Evolutionary conservation across 768 basidiomycete species (phyloP).

Genomic region (Pleurotus pulmonarius): DNA sequence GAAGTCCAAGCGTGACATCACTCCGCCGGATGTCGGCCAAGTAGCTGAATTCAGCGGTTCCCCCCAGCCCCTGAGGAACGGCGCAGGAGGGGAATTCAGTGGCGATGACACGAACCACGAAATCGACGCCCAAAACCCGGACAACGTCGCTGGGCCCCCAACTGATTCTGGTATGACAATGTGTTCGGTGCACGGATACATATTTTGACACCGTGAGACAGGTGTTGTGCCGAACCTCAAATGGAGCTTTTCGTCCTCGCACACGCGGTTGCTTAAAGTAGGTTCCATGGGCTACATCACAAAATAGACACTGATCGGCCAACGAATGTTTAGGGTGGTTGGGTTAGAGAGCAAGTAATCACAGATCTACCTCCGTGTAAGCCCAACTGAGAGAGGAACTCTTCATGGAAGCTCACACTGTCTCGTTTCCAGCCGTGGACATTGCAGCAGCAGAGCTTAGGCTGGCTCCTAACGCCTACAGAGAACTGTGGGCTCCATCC

Average conservation of each 20-base stretch:
- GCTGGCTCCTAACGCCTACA: slow-evolving; percentile 13
- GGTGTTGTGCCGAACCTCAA: slow-evolving; percentile 11
- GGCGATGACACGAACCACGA: slow-evolving; percentile 9
- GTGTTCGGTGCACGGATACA: neutral
- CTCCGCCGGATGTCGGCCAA: slow-evolving; percentile 10
- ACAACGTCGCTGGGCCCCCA: slow-evolving; percentile 9
- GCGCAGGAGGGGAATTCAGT: slow-evolving; percentile 7
- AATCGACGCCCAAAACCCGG: slow-evolving; percentile 11
- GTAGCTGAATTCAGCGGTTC: slow-evolving; percentile 5
- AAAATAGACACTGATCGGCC: too few relatives aligned
- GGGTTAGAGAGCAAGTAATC: slow-evolving; percentile 14
- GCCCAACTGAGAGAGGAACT: neutral
- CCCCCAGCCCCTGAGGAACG: slow-evolving; percentile 10
- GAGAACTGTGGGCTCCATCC: slow-evolving; percentile 9
- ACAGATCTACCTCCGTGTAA: slow-evolving; percentile 15
- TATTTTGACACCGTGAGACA: neutral
- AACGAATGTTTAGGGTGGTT: slow-evolving; percentile 9
- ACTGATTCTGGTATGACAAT: slow-evolving; percentile 6
- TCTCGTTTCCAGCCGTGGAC: slow-evolving; percentile 7
- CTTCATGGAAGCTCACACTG: neutral
- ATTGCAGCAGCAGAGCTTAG: slow-evolving; percentile 12
- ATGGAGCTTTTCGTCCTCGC: slow-evolving; percentile 12
- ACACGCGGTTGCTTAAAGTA: slow-evolving; percentile 9
- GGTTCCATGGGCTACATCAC: neutral
- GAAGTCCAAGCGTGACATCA: slow-evolving; percentile 9